A percentile compares a stretch with the other conserved stretches of the same genome.
phyloP scores from a whole-genome alignment of 371 early-diverging fungal genomes.

The Syncephalis plumigaleata region DNA sequence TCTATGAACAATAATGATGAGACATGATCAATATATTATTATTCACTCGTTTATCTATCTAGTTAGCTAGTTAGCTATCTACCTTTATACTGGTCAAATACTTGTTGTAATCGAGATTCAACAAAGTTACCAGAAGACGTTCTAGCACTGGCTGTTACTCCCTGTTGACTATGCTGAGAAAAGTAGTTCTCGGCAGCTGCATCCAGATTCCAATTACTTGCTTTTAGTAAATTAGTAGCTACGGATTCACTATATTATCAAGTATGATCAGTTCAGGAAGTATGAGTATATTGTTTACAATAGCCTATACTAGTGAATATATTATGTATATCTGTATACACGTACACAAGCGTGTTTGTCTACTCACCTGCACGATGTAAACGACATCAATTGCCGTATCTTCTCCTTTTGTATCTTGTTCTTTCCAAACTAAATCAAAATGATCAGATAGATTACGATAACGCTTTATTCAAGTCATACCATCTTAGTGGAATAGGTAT shows the following conservation, averaged over 20 bases:
- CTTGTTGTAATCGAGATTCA: slow-evolving; percentile 16
- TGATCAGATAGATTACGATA: too few species aligned
- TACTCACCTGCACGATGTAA: slow-evolving; percentile 25
- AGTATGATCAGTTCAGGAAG: not conserved
- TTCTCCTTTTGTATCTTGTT: slow-evolving; percentile 18
- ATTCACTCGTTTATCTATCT: not conserved
- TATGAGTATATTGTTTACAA: too few species aligned
- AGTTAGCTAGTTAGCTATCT: not conserved
- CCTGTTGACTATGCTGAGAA: slow-evolving; percentile 10
- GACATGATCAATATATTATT: not conserved
- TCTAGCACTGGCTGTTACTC: not conserved
- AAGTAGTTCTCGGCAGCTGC: slow-evolving; percentile 43
- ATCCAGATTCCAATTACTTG: slow-evolving; percentile 42
- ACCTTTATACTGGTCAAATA: slow-evolving; percentile 60
- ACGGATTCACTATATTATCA: slow-evolving; percentile 30
- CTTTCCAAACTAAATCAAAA: too few species aligned
- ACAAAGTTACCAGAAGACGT: not conserved
- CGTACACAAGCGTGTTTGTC: not conserved
- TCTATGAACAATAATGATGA: not conserved
- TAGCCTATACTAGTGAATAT: too few species aligned
- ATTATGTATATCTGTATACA: too few species aligned
- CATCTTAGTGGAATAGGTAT: too few species aligned
- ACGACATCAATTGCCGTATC: slow-evolving; percentile 23
- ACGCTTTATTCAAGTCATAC: too few species aligned
- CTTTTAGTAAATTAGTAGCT: slow-evolving; percentile 27